A percentile compares a stretch with the other conserved stretches of the same genome.
phyloP scores from a whole-genome alignment of 2,329 filamentous ascomycete species.

The Alternaria brassicae region DNA sequence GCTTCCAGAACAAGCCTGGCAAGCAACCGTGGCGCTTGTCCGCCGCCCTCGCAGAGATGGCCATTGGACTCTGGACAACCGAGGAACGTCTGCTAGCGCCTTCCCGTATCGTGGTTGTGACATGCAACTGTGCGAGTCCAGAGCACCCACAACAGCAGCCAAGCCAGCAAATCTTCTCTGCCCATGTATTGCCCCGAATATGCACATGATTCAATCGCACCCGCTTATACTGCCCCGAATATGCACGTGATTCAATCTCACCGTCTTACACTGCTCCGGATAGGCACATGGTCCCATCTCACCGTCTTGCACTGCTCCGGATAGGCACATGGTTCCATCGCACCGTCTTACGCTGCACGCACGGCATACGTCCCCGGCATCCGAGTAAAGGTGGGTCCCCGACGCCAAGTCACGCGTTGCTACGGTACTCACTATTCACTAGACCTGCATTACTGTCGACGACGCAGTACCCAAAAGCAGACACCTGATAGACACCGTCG shows the following conservation, averaged over 20 bases:
- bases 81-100: conserved; percentile 16
- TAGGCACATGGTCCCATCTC: background rate
- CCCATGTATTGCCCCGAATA: background rate
- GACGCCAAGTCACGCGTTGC: too few species aligned
- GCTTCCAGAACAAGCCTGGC: conserved; percentile 12
- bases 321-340: background rate
- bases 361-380: conserved; percentile 15
- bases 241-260: background rate
- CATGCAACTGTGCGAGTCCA: conserved; percentile 8
- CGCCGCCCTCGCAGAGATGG: conserved; percentile 4
- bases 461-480: background rate
- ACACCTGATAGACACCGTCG: background rate
- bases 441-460: background rate
- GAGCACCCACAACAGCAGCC: conserved; percentile 4
- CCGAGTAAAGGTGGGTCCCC: too few species aligned
- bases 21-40: conserved; percentile 17
- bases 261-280: background rate
- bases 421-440: background rate
- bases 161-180: too few species aligned
- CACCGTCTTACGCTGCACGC: conserved; percentile 5
- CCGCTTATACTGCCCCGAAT: too few species aligned
- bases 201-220: background rate
- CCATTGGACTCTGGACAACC: conserved; percentile 7
- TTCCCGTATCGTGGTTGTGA: conserved; percentile 17
- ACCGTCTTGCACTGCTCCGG: too few species aligned